phyloP scores from a whole-genome alignment of 176 grass and related monocot species.

The Cymbopogon citratus region DNA sequence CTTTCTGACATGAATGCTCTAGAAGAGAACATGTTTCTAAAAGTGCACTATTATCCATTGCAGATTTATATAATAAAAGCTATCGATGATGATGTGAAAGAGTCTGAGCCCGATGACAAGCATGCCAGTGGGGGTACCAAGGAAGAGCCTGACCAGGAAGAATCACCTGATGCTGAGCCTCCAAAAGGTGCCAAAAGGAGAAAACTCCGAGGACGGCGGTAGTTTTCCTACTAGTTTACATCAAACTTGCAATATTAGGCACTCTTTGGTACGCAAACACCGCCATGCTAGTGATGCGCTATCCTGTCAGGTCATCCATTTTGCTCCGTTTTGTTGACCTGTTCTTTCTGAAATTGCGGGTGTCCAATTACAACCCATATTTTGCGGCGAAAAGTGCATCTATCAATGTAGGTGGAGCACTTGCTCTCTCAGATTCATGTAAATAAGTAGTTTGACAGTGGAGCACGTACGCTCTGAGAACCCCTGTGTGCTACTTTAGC shows the following conservation, averaged over 20 bases:
- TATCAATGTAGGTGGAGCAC: not conserved
- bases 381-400: not conserved
- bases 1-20: not conserved
- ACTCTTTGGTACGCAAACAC: not conserved
- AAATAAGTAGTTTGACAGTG: conserved; percentile 11
- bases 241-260: not conserved
- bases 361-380: conserved; percentile 10
- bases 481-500: not conserved
- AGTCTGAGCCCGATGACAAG: conserved; percentile 24
- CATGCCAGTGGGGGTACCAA: conserved; percentile 18
- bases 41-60: conserved; percentile 3
- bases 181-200: conserved; percentile 39
- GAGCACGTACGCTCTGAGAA: not conserved
- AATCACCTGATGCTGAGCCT: conserved; percentile 28
- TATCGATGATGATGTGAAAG: conserved; percentile 48
- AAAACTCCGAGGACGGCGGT: conserved; percentile 32
- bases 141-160: conserved; percentile 33
- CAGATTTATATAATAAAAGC: conserved; percentile 93
- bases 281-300: not conserved
- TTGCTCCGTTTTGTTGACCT: conserved; percentile 39
- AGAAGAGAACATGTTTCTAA: not conserved
- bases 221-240: not conserved
- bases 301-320: conserved; percentile 33
- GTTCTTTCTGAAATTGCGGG: conserved; percentile 8
- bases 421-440: conserved; percentile 14